Conservation (phyloP, 2,329 filamentous ascomycete genomes). For the Botrytis pseudocinerea region DNA sequence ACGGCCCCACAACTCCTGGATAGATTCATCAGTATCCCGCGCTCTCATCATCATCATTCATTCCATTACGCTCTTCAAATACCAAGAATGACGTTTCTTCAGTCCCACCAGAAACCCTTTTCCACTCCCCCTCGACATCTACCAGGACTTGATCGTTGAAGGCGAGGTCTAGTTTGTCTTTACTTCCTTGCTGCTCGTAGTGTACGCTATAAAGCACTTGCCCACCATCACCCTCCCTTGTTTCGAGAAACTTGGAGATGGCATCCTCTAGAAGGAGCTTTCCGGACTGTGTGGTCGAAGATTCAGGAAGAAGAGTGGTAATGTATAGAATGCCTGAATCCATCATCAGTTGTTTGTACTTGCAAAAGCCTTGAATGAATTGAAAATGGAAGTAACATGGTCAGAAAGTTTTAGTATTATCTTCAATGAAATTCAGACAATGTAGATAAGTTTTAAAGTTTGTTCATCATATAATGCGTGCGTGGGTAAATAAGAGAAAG, state of each 20-base stretch:
- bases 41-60: constrained; percentile 56
- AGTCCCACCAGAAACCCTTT: constrained; percentile 47
- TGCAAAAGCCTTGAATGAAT: constrained; percentile 21
- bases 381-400: constrained; percentile 45
- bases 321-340: constrained; percentile 42
- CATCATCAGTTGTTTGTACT: constrained; percentile 29
- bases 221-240: constrained; percentile 36
- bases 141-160: constrained; percentile 72
- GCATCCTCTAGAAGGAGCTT: constrained; percentile 27
- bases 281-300: constrained; percentile 27
- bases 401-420: constrained; percentile 91
- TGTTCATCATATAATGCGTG: constrained; percentile 74
- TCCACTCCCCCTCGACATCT: constrained; percentile 70
- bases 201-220: constrained; percentile 53
- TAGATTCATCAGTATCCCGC: constrained; percentile 33
- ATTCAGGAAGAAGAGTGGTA: constrained; percentile 30
- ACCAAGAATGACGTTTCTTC: constrained; percentile 61
- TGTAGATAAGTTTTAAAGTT: constrained; percentile 98
- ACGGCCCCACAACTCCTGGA: background rate
- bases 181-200: constrained; percentile 53
- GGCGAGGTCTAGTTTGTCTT: constrained; percentile 61
- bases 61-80: constrained; percentile 72
- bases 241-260: constrained; percentile 39
- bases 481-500: constrained; percentile 29
- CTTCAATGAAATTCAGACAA: constrained; percentile 97